Base-by-base conservation (phyloP, 805 yeast genomes). In the Ogataea henricii region DNA sequence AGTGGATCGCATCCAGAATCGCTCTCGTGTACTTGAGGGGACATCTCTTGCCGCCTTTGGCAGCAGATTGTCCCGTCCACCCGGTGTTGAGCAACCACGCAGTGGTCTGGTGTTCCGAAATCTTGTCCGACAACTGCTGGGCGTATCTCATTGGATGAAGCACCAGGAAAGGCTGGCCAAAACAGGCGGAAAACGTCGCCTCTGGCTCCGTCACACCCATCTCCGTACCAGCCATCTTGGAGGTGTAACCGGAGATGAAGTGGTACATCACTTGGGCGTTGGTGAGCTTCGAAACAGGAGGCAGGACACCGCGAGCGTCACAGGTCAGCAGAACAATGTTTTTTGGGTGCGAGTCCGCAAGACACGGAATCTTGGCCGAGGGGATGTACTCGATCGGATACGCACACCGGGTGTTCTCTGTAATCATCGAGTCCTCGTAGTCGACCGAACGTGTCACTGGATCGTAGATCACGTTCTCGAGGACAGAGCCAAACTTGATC, bases 191-290 rank as follows among this genome's bases (percentile, higher is more conserved):
- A 82, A 92, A 92, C 16, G 97, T 89, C 48, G 97, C 96, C 72
- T 88, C 90, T 53, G 99, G 98, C 76, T 92, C 97, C 54, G 97
- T 91, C 57, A 92, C 89, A 72, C 99, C 99, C 70, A 89, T 95
- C 75, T 92, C 99, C 45, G 99, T 92, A 70, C 98, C 98, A 53
- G 99, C 97, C 96, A 92, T 92, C 82, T 94, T 92, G 47, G 98
- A 92, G 53, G 99, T 92, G 81, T 92, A 92, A 64, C 99, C 99
- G 55, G 96, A 87, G 62, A 92, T 92, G 76, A 92, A 92, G 76
- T 92, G 98, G 81, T 94, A 92, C 98, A 94, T 92, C 57, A 92
- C 98, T 76, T 92, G 98, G 61, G 92, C 88, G 66, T 89, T 89
- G 34, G 96, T 80, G 69, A 92, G 81, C 73, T 85, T 89, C 55